Conservation (phyloP, 345 rosid species). For the Gossypium stocksii region DNA sequence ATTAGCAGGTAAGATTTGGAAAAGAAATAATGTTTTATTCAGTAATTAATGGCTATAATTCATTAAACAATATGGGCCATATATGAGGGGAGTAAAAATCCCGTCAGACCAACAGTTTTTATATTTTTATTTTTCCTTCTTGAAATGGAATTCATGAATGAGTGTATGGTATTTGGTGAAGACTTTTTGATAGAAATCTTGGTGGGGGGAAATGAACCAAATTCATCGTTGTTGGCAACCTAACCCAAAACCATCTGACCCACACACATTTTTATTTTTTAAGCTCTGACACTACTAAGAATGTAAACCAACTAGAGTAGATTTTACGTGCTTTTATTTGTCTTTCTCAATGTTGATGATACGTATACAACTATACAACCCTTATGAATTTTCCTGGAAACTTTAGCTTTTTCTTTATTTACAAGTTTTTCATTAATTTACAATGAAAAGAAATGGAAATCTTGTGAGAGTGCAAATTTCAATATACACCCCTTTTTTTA, state of each 20-base stretch:
- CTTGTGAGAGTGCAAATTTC: neutral
- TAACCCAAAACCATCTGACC: conserved; percentile 21
- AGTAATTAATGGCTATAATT: no score
- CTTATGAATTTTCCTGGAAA: neutral
- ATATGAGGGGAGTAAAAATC: no score
- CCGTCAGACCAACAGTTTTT: neutral
- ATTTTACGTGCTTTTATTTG: neutral
- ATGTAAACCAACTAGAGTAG: no score
- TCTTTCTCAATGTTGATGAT: neutral
- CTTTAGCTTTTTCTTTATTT: neutral
- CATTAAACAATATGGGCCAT: neutral
- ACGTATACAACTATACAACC: neutral
- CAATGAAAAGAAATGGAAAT: neutral
- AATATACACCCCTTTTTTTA: neutral
- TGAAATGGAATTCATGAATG: neutral
- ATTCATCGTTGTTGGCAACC: conserved; percentile 20
- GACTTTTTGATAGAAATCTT: neutral
- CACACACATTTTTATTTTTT: neutral
- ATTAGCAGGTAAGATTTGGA: neutral
- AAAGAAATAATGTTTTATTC: neutral
- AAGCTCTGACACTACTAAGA: no score
- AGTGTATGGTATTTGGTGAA: neutral
- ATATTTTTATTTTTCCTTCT: neutral
- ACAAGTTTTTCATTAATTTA: neutral
- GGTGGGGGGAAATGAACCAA: neutral